phyloP scores from a whole-genome alignment of 495 filamentous ascomycete genomes.

The Tuber microsphaerosporum region DNA sequence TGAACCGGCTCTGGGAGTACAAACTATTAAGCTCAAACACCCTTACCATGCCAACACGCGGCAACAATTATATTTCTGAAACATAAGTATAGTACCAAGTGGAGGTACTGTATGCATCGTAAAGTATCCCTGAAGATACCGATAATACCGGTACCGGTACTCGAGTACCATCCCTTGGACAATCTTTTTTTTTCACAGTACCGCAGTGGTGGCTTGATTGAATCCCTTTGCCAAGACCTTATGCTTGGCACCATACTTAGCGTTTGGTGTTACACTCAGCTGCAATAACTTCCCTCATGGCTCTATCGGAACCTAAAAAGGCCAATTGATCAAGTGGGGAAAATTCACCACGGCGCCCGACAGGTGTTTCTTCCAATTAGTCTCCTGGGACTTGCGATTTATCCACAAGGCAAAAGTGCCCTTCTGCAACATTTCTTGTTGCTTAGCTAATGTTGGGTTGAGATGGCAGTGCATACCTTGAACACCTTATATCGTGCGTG shows the following conservation, averaged over 20 bases:
- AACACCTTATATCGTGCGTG: background rate
- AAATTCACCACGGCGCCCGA: background rate
- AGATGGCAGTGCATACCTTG: background rate
- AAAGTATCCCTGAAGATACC: background rate
- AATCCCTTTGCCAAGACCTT: too few species aligned
- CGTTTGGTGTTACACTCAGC: too few species aligned
- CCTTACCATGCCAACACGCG: background rate
- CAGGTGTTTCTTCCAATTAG: background rate
- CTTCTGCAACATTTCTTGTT: background rate
- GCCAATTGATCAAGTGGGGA: background rate
- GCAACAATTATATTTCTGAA: background rate
- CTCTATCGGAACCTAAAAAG: background rate
- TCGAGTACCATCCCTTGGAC: background rate
- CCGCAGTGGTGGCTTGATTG: too few species aligned
- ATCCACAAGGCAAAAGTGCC: background rate
- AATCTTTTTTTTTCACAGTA: background rate
- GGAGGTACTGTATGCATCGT: background rate
- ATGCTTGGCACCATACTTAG: too few species aligned
- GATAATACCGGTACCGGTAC: too few species aligned
- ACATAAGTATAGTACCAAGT: background rate
- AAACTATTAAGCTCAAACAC: background rate
- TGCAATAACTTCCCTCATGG: too few species aligned
- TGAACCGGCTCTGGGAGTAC: background rate
- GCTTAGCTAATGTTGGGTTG: background rate
- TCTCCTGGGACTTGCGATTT: background rate